Evolutionary conservation across 257 asterid genomes (phyloP).

Genomic region (Gentiana dahurica): DNA sequence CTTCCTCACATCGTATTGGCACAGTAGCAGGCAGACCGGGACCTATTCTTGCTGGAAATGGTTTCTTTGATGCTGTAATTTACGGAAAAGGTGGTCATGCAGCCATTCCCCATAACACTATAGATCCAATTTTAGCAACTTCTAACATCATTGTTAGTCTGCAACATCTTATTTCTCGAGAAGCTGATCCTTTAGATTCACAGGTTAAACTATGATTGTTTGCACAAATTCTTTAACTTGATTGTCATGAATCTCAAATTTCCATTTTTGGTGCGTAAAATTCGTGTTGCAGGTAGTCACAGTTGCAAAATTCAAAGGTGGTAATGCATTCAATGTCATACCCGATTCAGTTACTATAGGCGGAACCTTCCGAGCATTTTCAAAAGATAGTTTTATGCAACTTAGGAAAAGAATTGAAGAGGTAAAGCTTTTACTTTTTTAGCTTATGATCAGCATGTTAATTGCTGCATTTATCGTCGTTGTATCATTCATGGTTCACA

Average conservation of each 20-base stretch:
- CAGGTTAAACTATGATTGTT: conserved; percentile 24
- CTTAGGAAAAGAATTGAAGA: conserved; percentile 48
- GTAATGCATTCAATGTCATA: conserved; percentile 50
- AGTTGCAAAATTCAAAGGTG: conserved; percentile 45
- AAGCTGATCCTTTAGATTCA: conserved; percentile 70
- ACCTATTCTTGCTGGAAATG: conserved; percentile 46
- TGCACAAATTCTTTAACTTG: background rate
- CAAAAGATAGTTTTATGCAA: conserved; percentile 31
- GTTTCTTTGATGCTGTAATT: conserved; percentile 51
- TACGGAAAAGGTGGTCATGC: conserved; percentile 74
- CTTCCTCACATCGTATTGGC: conserved; percentile 28
- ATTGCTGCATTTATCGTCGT: too few relatives aligned
- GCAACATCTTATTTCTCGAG: conserved; percentile 68
- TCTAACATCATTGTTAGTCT: conserved; percentile 44
- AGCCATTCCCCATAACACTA: conserved; percentile 50
- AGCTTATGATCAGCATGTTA: too few relatives aligned
- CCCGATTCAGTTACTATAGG: conserved; percentile 52
- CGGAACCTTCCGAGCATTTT: conserved; percentile 64
- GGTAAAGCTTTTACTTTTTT: conserved; percentile 21
- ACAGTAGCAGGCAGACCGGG: conserved; percentile 33
- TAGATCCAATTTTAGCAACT: conserved; percentile 54
- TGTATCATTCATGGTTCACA: too few relatives aligned
- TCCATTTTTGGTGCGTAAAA: background rate
- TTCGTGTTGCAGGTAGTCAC: conserved; percentile 42
- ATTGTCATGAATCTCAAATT: background rate